Evolutionary conservation across 176 grass and related monocot genomes (phyloP), one percentile per base, ranked within the genome.

Genomic region (Rhynchospora pubera): DNA sequence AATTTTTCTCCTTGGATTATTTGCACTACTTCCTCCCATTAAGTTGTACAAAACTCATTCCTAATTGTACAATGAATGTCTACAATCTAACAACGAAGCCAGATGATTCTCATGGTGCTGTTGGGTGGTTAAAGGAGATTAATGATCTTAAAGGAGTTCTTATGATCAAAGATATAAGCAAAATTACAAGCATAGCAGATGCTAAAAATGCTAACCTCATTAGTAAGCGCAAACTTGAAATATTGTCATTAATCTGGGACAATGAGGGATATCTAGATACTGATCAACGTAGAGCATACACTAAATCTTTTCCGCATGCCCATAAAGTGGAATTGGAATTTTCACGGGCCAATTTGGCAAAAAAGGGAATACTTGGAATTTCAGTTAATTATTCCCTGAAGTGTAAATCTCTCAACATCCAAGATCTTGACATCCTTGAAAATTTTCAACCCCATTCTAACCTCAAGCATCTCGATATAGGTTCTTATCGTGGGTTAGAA

Each of bases 391-490:
- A 52, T 77, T 77, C 22, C 51, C 3, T 3, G 12, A 5, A 34
- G 7, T n/a, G 2, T 52, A 22, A 26, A 52, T 11, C 0, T 24
- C 21, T 77, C n/a, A 53, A 77, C n/a, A 9, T 30, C 30, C 12
- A 11, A 13, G 7, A 77, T 24, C 24, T 14, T 46, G 2, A 26
- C 5, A 26, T 77, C 4, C 51, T 77, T 52, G 72, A 56, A 19
- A 13, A 7, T 52, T 52, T 77, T 52, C 46, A 77, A 77, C 72
- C 72, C 18, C 72, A 77, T 56, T 46, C 46, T 77, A 77, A 77
- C 19, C 72, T 77, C 19, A 52, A 77, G 51, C 47, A 77, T 56
- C 72, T 77, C 51, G 7, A 52, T 9, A 56, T 77, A 56, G 0
- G 3, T 5, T 6, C n/a, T 23, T 77, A 77, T 52, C 5, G 12